A percentile compares a stretch with the other conserved stretches of the same genome.
These are phyloP conservation scores for Austroboletus niveus DNA, from an alignment of 1,284 basidiomycete species.

Conservation along the genomic window DNA sequence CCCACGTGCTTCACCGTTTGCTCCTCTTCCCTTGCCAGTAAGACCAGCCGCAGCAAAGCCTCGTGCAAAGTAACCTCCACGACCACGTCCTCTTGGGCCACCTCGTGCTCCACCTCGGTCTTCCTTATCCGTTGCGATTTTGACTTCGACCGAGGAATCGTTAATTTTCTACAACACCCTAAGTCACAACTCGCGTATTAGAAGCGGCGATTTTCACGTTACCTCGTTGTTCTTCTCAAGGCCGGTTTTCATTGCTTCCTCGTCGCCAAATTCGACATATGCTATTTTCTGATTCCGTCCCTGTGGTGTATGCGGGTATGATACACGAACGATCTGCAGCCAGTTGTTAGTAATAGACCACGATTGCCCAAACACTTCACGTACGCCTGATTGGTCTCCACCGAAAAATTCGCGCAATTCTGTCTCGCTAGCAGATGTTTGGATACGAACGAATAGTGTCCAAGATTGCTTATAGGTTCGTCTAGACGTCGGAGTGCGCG, in stretches of 20 bases:
- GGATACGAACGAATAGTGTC: conserved; percentile 82
- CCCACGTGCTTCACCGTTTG: conserved; percentile 29
- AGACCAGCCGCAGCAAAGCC: conserved; percentile 70
- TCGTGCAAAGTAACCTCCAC: conserved; percentile 55
- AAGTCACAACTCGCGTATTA: conserved; percentile 4
- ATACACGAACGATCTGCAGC: conserved; percentile 67
- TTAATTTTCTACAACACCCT: conserved; percentile 56
- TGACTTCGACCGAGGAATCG: conserved; percentile 61
- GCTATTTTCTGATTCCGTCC: conserved; percentile 58
- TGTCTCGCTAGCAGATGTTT: conserved; percentile 55
- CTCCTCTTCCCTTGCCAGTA: conserved; percentile 41
- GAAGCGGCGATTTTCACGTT: conserved; percentile 17
- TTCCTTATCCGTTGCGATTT: conserved; percentile 67
- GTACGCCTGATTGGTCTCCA: conserved; percentile 60
- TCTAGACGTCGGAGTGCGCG: conserved; percentile 62
- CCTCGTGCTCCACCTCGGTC: conserved; percentile 32
- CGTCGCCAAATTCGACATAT: conserved; percentile 86
- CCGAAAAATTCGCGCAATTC: conserved; percentile 78
- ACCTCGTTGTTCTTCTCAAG: conserved; percentile 73
- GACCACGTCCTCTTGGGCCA: conserved; percentile 57
- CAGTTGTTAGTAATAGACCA: conserved; percentile 4
- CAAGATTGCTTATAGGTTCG: conserved; percentile 71
- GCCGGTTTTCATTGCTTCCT: conserved; percentile 76
- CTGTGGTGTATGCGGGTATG: conserved; percentile 50
- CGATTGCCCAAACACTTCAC: conserved; percentile 24